Base-by-base conservation (phyloP, 2,329 filamentous ascomycete genomes). In the Immersiporthe knoxdaviesiana region DNA sequence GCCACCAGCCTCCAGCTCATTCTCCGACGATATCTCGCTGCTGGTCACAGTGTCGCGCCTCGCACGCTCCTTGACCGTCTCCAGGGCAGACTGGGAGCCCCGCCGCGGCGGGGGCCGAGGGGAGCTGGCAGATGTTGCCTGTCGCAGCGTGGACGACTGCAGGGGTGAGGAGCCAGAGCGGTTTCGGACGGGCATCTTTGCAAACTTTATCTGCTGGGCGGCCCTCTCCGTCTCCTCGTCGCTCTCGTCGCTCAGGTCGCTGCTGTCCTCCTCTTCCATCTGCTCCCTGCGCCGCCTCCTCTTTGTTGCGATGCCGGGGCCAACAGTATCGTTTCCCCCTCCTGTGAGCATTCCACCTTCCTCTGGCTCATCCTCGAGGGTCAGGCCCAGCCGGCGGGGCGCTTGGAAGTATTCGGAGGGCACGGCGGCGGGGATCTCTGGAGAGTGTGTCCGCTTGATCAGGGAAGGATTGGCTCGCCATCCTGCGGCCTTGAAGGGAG, bases 201-300 rank as follows among this genome's bases (percentile, higher is more conserved):
- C 90, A 79, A 99, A 99, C 77, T 95, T 94, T 78, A 98, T 97
- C 78, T 97, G 93, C 77, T 97, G 93, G 2, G 91, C 91, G 59
- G 92, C 91, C 66, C 91, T 80, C 68, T 93, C 91, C 1, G 87
- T 84, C 65, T 94, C 91, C 32, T 94, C 91, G 64, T 96, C 92
- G 74, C 92, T 95, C 74, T 95, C 92, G 75, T 96, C 92, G 77
- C 91, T 94, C 66, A 95, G 81, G 74, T 95, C 92, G 76, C 92
- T 94, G 79, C 92, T 96, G 76, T 95, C 92, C 69, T 94, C 92
- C 75, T 96, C 92, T 73, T 94, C 91, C 82, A 93, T 87, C 78
- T 92, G 90, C 78, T 94, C 91, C 71, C 91, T 83, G 66, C 88
- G 84, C 71, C 87, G 80, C 72, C 91, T 86, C 72, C 91, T 86